Percentiles rank a stretch among this genome's conserved stretches.
These are phyloP conservation scores for Diaporthe aspalathi DNA, from an alignment of 2,329 filamentous ascomycete genomes.

Conservation along the genomic window DNA sequence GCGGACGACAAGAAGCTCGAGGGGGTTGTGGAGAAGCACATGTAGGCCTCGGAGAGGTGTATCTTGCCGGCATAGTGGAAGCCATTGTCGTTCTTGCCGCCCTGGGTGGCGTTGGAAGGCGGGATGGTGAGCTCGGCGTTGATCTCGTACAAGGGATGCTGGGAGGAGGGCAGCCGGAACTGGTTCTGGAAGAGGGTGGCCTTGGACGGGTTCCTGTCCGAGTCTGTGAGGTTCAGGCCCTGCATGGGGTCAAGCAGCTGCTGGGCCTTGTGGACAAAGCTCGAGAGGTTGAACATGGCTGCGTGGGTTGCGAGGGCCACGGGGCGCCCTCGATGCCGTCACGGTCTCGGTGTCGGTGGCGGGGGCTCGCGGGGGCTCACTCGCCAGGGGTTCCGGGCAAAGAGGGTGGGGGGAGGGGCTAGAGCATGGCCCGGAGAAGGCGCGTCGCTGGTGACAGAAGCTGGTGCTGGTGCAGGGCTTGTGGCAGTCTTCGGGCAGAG, in stretches of 20 bases:
- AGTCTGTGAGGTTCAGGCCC: slow-evolving; percentile 76
- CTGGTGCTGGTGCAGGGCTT: neutral
- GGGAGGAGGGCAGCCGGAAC: slow-evolving; percentile 92
- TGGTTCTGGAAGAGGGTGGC: slow-evolving; percentile 93
- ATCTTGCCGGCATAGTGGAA: slow-evolving; percentile 93
- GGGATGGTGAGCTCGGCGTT: slow-evolving; percentile 93
- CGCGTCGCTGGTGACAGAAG: neutral
- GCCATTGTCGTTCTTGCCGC: slow-evolving; percentile 78
- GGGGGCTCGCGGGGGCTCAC: neutral
- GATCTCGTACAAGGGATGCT: slow-evolving; percentile 96
- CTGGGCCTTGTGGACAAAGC: slow-evolving; percentile 94
- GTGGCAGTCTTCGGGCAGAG: neutral
- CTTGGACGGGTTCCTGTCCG: slow-evolving; percentile 88
- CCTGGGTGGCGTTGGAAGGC: slow-evolving; percentile 74
- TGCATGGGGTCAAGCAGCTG: slow-evolving; percentile 92
- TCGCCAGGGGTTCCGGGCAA: slow-evolving; percentile 24
- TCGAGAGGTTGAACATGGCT: slow-evolving; percentile 73
- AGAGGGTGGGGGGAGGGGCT: neutral
- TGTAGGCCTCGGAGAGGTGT: slow-evolving; percentile 91
- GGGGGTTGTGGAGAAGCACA: slow-evolving; percentile 96
- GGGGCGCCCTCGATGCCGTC: slow-evolving; percentile 36
- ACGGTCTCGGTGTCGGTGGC: too few species aligned
- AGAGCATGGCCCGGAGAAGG: slow-evolving; percentile 29
- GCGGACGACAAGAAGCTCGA: slow-evolving; percentile 87
- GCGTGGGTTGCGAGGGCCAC: slow-evolving; percentile 40